Percentiles rank a stretch among this genome's conserved stretches.
Conservation (phyloP, 495 filamentous ascomycete species). For the Oleoguttula mirabilis region DNA sequence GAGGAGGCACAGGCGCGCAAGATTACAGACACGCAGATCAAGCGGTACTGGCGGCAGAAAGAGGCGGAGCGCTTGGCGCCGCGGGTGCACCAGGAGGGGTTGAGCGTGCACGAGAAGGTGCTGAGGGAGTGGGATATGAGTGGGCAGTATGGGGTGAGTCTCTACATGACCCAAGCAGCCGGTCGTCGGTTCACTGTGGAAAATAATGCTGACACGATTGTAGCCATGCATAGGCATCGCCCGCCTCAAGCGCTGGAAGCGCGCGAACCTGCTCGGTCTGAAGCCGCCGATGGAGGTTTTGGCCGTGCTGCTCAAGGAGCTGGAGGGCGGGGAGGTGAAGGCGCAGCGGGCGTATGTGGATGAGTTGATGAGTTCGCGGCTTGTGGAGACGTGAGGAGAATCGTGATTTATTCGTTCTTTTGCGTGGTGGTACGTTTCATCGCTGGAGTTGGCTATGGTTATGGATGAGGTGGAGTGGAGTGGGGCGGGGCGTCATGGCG, state of each 20-base stretch:
- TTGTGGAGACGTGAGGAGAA: slow-evolving; percentile 12
- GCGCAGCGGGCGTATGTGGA: slow-evolving; percentile 66
- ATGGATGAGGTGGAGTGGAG: no score
- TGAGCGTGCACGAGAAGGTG: slow-evolving; percentile 70
- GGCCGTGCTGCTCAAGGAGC: slow-evolving; percentile 64
- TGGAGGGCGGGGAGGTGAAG: slow-evolving; percentile 39
- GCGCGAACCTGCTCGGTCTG: slow-evolving; percentile 65
- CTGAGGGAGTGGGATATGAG: slow-evolving; percentile 80
- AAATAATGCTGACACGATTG: slow-evolving; percentile 11
- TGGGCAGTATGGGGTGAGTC: slow-evolving; percentile 75
- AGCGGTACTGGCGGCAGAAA: slow-evolving; percentile 58
- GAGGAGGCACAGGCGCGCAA: slow-evolving; percentile 47
- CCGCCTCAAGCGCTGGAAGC: slow-evolving; percentile 73
- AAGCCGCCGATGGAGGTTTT: slow-evolving; percentile 88
- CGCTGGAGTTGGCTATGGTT: no score
- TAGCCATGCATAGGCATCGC: slow-evolving; percentile 83
- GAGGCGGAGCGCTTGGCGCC: slow-evolving; percentile 48
- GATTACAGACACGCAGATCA: slow-evolving; percentile 51
- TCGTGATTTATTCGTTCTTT: no score
- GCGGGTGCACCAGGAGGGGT: slow-evolving; percentile 58
- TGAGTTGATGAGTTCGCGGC: slow-evolving; percentile 48
- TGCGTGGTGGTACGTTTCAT: no score
- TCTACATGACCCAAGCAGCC: no score
- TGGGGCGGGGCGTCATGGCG: no score
- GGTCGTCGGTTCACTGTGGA: no score